A percentile compares a stretch with the other conserved stretches of the same genome.
Conservation (phyloP, 306 rosid genomes). For the Medicago arabica region DNA sequence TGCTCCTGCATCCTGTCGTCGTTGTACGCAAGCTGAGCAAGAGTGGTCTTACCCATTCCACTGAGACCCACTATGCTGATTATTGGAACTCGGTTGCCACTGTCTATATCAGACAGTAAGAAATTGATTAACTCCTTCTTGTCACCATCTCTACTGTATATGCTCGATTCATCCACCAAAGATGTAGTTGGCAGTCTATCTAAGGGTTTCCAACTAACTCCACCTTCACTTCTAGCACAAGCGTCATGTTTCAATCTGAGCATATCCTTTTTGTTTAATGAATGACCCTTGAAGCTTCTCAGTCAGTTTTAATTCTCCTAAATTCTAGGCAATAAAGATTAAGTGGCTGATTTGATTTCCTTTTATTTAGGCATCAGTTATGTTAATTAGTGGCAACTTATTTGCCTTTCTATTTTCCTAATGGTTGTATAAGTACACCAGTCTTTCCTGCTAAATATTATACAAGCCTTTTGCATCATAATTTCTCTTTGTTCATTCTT, state of each 20-base stretch:
- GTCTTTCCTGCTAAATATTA: no score
- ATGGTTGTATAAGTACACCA: no score
- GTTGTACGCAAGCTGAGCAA: neutral
- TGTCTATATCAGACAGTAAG: neutral
- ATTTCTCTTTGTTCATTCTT: no score
- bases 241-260: slow-evolving; percentile 41
- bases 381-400: no score
- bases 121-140: slow-evolving; percentile 1
- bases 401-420: no score
- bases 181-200: slow-evolving; percentile 30
- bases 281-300: no score
- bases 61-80: slow-evolving; percentile 4
- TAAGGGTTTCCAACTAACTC: slow-evolving; percentile 27
- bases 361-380: no score
- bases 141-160: slow-evolving; percentile 36
- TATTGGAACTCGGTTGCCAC: neutral
- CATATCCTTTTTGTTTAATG: no score
- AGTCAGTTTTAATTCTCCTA: no score
- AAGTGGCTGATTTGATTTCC: no score
- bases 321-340: no score
- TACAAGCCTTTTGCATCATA: no score
- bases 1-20: neutral
- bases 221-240: slow-evolving; percentile 12
- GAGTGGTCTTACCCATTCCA: slow-evolving; percentile 11
- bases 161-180: slow-evolving; percentile 21